Evolutionary conservation across 2,329 filamentous ascomycete genomes (phyloP).

Genomic region (Blastomyces emzantsi): DNA sequence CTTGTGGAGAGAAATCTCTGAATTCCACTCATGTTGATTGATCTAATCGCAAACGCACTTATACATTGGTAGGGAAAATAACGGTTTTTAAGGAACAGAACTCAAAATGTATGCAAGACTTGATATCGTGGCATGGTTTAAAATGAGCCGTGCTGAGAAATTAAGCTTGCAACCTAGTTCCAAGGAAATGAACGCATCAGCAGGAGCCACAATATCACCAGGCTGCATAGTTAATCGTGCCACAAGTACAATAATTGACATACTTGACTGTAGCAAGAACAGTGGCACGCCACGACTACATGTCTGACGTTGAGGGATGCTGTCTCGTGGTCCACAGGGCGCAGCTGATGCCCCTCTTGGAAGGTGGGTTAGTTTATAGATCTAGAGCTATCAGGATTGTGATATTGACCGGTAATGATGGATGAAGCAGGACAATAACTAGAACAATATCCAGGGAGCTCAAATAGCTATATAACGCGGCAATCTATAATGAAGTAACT

Average conservation of each 20-base stretch:
- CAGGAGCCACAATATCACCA: not conserved
- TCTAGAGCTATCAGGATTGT: not conserved
- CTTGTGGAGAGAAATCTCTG: constrained; percentile 35
- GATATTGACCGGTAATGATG: not conserved
- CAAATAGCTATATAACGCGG: not conserved
- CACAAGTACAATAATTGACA: not conserved
- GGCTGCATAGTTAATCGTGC: constrained; percentile 4
- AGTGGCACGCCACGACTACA: not conserved
- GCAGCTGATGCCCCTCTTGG: constrained; percentile 1
- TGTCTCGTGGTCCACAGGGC: not conserved
- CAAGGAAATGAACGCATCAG: constrained; percentile 1
- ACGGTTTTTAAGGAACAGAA: not conserved
- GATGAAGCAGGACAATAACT: not conserved
- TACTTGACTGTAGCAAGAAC: not conserved
- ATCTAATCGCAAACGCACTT: not conserved
- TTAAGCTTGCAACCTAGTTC: not conserved
- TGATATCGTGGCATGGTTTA: not conserved
- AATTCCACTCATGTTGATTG: constrained; percentile 31
- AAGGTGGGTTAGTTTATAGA: not conserved
- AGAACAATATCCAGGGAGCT: not conserved
- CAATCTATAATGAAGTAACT: not conserved
- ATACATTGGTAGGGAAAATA: not conserved
- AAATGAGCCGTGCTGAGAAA: not conserved
- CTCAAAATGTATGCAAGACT: not conserved
- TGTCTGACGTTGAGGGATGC: not conserved